These are phyloP conservation scores for Podaxis pistillaris DNA, from an alignment of 768 basidiomycete genomes.

Conservation along the genomic window DNA sequence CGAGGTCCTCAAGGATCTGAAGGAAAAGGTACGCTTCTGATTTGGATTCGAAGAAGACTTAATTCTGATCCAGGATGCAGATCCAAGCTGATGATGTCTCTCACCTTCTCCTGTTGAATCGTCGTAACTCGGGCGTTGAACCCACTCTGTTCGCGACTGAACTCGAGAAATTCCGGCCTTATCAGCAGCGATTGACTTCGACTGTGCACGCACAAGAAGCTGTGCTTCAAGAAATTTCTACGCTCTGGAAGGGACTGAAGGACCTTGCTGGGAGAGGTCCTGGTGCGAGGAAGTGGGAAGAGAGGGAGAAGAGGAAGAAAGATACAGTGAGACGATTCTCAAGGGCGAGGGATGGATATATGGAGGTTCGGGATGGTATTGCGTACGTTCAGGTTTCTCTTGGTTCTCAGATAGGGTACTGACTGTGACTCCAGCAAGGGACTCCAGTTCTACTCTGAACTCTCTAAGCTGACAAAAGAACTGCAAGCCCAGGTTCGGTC, in stretches of 20 bases:
- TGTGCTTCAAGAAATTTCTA: constrained; percentile 69
- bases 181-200: constrained; percentile 76
- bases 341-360: constrained; percentile 78
- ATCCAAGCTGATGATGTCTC: constrained; percentile 97
- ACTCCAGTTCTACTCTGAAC: constrained; percentile 82
- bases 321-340: constrained; percentile 72
- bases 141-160: constrained; percentile 89
- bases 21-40: constrained; percentile 73
- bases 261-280: constrained; percentile 74
- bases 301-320: constrained; percentile 75
- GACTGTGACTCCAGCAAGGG: constrained; percentile 62
- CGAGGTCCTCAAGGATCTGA: constrained; percentile 89
- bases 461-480: constrained; percentile 58
- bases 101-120: constrained; percentile 86
- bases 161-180: constrained; percentile 93
- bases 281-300: constrained; percentile 78
- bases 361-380: constrained; percentile 83
- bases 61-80: constrained; percentile 35
- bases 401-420: not conserved
- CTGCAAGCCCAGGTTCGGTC: constrained; percentile 57
- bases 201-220: constrained; percentile 78
- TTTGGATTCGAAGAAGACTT: not conserved
- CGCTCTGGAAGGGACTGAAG: constrained; percentile 72
- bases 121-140: constrained; percentile 80
- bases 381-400: constrained; percentile 50